Evolutionary conservation across 768 basidiomycete species (phyloP), one percentile per base, ranked within the genome.

Genomic region (Paxillus rubicundulus): DNA sequence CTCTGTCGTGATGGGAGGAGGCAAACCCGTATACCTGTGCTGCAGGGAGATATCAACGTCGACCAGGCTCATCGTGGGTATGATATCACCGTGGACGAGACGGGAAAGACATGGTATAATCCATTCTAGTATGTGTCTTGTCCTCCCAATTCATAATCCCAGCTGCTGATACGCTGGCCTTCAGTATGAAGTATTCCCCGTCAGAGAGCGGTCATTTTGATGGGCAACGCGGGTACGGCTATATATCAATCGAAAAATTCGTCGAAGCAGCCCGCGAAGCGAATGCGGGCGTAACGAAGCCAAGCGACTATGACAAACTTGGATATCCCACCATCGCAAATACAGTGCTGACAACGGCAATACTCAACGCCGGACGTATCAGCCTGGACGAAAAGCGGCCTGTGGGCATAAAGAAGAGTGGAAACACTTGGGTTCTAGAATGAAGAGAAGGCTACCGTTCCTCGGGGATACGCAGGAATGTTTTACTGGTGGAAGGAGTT

Each of bases 1-100:
- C 4, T 21, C 14, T 17, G 9, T 30, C 34, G 14, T 44, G 20
- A 32, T 27, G 41, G 24, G 24, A 24, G 24, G 24, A 24, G 24
- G 3, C 40, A 45, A 33, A 17, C 10, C 13, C 27, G 34, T 37
- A 17, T 27, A 16, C 12, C 21, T 49, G 20, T 33, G 14, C 45
- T 60, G 18, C 67, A 92, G 90, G 94, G 94, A 20, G 94, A 96
- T 58, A 89, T 96, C 67, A 82, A 78, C 50, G 87, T 96, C 55
- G 92, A 96, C 75, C 94, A 96, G 70, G 92, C 93, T 38, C 91
- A 92, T 69, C 86, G 92, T 67, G 94, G 94, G 8, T 96, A 96
- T 74, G 89, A 92, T 66, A 81, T 92, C 61, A 92, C 90, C 21
- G 77, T 86, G 43, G 93, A 96, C 64, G 89, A 90, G 42, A 81